Base-by-base conservation (phyloP, 352 stramenopile species). In the Peronospora destructor region DNA sequence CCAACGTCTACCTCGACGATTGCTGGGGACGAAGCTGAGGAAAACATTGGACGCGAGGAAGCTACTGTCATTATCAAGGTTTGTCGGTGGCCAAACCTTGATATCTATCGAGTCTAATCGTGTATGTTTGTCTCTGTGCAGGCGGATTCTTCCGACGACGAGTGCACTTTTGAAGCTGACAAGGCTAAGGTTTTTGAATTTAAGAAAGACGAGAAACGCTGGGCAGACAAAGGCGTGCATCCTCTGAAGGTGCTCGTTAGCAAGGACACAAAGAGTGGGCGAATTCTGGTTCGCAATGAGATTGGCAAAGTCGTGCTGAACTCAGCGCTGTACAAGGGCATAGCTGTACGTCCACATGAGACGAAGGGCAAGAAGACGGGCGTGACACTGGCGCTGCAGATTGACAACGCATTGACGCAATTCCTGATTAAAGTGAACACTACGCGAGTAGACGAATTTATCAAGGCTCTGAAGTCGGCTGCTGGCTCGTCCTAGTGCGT, bases 241-340 rank as follows among this genome's bases (percentile, higher is more conserved):
- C 77, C 80, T 23, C 68, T 94, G 44, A 78, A 91, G 51, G 64
- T 94, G 17, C 73, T 94, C 0, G 59, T 86, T 9, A 83, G 77
- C 69, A 90, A 91, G 53, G 53, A 64, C 14, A 82, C 68, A n/a
- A 84, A 84, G 55, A 77, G 70, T 40, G 69, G 64, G 11, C 59
- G 83, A 2, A 85, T 94, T 45, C 53, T 94, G 17, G 68, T 89
- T 33, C 80, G 83, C 35, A 91, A 94, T 37, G 61, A 85, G 55
- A 94, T 91, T 43, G 83, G 83, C 55, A 94, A 91, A 72, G 79
- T 94, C 52, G 80, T 94, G 46, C 43, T 94, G 47, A 94, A 94
- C 56, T 64, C 83, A 25, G 62, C 69, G 19, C 48, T 94, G 40
- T 94, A 91, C 70, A 89, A 88, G 48, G 83, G 80, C 23, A 67